Percentiles rank a stretch among this genome's conserved stretches.
phyloP scores from a whole-genome alignment of 1,139 yeast genomes.

The Saccharomyces hybrid region DNA sequence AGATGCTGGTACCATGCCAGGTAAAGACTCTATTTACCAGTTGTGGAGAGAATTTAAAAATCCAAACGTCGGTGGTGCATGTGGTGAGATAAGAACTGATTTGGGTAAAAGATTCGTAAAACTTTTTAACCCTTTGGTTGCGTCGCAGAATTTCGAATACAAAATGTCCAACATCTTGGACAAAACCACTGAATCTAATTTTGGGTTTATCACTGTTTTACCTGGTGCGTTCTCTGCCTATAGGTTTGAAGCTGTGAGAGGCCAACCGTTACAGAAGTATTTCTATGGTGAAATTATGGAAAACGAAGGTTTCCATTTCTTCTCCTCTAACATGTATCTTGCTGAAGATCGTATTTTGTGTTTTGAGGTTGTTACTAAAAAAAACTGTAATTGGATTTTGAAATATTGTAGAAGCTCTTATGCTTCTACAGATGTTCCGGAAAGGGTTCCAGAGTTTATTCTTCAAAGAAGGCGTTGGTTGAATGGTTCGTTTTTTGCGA shows the following conservation, averaged over 20 bases:
- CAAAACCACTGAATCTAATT: slow-evolving; percentile 81
- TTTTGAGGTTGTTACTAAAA: slow-evolving; percentile 84
- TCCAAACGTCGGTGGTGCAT: slow-evolving; percentile 87
- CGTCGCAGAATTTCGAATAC: slow-evolving; percentile 89
- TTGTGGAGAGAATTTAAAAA: slow-evolving; percentile 86
- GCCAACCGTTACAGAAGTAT: slow-evolving; percentile 79
- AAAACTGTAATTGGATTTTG: slow-evolving; percentile 73
- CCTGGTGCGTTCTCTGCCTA: slow-evolving; percentile 96
- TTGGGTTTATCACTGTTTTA: slow-evolving; percentile 81
- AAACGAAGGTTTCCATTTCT: slow-evolving; percentile 55
- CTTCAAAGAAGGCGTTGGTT: slow-evolving; percentile 94
- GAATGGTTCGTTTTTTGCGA: slow-evolving; percentile 95
- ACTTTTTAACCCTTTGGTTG: slow-evolving; percentile 75
- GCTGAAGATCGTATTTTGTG: slow-evolving; percentile 95
- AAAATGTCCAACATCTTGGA: slow-evolving; percentile 87
- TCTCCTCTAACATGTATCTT: slow-evolving; percentile 87
- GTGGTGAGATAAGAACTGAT: slow-evolving; percentile 89
- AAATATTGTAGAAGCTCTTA: slow-evolving; percentile 83
- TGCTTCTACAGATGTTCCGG: slow-evolving; percentile 96
- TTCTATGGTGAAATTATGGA: slow-evolving; percentile 84
- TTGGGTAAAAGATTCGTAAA: slow-evolving; percentile 65
- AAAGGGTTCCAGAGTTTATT: slow-evolving; percentile 73
- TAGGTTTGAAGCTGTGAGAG: slow-evolving; percentile 70
- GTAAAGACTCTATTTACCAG: slow-evolving; percentile 70
- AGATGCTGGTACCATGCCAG: slow-evolving; percentile 96